Conservation (phyloP, 2,329 filamentous ascomycete genomes). For the Zymoseptoria crescenta region DNA sequence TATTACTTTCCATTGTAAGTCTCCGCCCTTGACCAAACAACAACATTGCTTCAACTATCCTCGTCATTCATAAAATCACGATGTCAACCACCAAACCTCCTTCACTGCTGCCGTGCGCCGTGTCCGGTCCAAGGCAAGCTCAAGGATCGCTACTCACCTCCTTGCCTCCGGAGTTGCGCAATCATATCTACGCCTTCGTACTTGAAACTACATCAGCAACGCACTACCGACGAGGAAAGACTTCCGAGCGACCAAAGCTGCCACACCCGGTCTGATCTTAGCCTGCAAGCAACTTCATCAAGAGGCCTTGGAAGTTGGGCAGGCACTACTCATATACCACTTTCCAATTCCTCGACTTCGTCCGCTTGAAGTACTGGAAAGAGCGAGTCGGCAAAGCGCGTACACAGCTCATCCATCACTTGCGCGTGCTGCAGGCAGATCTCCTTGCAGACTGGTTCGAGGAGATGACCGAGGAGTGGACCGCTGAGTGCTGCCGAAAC, state of each 20-base stretch:
- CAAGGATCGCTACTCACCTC: constrained; percentile 1
- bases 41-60: not conserved
- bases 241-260: constrained; percentile 4
- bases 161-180: constrained; percentile 11
- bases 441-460: not conserved
- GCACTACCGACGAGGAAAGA: not conserved
- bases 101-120: not conserved
- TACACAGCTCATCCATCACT: not conserved
- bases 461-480: not conserved
- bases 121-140: not conserved
- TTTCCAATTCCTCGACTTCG: constrained; percentile 6
- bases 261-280: constrained; percentile 9
- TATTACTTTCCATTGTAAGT: not conserved
- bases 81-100: not conserved
- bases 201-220: not conserved
- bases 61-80: not conserved
- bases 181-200: constrained; percentile 7
- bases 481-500: not conserved
- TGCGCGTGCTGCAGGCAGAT: not conserved
- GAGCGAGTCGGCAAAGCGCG: not conserved
- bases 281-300: constrained; percentile 8
- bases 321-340: constrained; percentile 12
- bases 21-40: not conserved
- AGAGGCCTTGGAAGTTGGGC: constrained; percentile 4
- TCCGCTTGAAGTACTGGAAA: not conserved